Conservation (phyloP, 306 rosid genomes). For the Luffa acutangula region DNA sequence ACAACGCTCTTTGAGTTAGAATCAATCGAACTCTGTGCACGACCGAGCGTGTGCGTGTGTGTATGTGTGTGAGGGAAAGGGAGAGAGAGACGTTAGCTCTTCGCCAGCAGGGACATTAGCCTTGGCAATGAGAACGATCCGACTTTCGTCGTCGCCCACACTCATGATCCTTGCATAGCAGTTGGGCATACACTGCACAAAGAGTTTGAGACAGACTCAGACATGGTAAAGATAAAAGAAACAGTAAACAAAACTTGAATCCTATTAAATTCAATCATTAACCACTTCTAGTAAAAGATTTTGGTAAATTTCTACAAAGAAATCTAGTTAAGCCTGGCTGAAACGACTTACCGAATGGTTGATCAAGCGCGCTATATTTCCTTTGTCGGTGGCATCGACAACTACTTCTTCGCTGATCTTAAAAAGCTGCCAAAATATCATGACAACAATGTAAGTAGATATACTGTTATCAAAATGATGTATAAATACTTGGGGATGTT, state of each 20-base stretch:
- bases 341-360: constrained; percentile 81
- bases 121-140: constrained; percentile 95
- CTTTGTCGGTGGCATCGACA: constrained; percentile 98
- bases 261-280: not conserved
- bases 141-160: constrained; percentile 90
- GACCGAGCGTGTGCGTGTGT: not conserved
- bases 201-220: not conserved
- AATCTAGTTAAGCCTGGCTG: not conserved
- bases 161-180: constrained; percentile 99
- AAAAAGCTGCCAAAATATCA: constrained; percentile 52
- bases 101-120: constrained; percentile 64
- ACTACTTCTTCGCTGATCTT: constrained; percentile 99
- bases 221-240: not conserved
- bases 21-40: not conserved
- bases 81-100: constrained; percentile 66
- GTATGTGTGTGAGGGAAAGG: not conserved
- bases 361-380: constrained; percentile 93
- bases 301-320: not conserved
- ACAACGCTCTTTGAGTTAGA: constrained; percentile 8
- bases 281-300: not conserved
- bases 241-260: not conserved
- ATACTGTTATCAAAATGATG: not conserved
- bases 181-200: constrained; percentile 87
- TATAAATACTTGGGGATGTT: not conserved
- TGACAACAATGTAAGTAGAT: not conserved